Base-by-base conservation (phyloP, 768 basidiomycete genomes). In the Mycena alexandri region DNA sequence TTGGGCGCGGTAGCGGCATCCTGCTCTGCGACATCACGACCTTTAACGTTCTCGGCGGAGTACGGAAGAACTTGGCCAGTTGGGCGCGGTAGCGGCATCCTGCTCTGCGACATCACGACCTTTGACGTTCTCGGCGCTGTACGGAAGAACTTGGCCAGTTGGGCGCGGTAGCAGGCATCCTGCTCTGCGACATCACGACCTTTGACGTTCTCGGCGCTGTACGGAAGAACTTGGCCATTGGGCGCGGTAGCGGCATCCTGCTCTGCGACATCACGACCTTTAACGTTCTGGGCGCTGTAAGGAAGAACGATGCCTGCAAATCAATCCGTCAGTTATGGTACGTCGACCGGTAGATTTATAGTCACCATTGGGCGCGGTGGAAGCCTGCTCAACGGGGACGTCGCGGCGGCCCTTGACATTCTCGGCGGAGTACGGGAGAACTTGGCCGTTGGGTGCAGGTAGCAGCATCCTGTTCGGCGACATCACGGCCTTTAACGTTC, bases 381-480 rank as follows among this genome's bases (percentile, higher is more conserved):
- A 70, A 10, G 79, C 65, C 3, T 64, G 33, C 61, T 79, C 74
- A 7, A 24, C 67, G 8, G 60, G 56, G 2, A 68, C 9, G 24
- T 76, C 38, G 78, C 75, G 7, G 56, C 43, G 5, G 51, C 53
- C 36, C 80, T 29, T 29, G 29, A 29, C 29, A 6, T 29, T 29
- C 29, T 29, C 29, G 29, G 29, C 29, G 29, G 29, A 52, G 76
- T 77, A 51, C 73, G 66, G 76, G 84, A 86, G 19, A 80, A 80
- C 22, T 38, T 44, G 34, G 7, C 66, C 57, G 16, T 83, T 83
- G 10, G 77, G 65, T 14, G 84, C 75, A 54, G 38, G 78, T 82
- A 44, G 79, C 76, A 0, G 83, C 44, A 4, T 69, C 51, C 61
- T 83, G 78, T 2, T 73, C 79, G 5, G 79, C 79, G 51, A 79